Evolutionary conservation across 495 filamentous ascomycete genomes (phyloP).

Genomic region (Penicillium longicatenatum): DNA sequence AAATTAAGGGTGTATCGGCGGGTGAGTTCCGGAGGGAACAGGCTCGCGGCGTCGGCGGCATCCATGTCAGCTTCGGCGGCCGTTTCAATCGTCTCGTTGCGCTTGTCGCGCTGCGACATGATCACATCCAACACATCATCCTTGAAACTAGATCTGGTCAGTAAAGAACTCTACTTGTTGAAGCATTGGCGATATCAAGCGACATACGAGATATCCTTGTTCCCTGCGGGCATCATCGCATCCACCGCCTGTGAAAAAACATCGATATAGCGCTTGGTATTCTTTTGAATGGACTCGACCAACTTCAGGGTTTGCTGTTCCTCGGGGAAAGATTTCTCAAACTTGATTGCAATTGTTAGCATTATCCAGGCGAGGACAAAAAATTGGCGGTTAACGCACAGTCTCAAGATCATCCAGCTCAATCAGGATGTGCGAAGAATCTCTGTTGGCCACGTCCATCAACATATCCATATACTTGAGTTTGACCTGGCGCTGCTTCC

Average conservation of each 20-base stretch:
- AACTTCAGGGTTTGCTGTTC: constrained; percentile 63
- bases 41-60: constrained; percentile 48
- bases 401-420: constrained; percentile 84
- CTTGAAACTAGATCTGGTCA: constrained; percentile 68
- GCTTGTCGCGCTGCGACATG: constrained; percentile 84
- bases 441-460: constrained; percentile 82
- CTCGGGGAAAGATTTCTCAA: constrained; percentile 67
- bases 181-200: not conserved
- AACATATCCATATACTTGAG: constrained; percentile 90
- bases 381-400: constrained; percentile 46
- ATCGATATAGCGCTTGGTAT: constrained; percentile 95
- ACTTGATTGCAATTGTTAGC: constrained; percentile 48
- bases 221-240: constrained; percentile 78
- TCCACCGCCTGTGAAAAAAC: constrained; percentile 87
- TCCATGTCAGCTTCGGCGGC: constrained; percentile 69
- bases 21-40: constrained; percentile 90
- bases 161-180: not conserved
- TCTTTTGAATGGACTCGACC: constrained; percentile 80
- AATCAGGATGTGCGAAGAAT: constrained; percentile 71
- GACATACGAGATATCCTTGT: constrained; percentile 72
- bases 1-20: constrained; percentile 94
- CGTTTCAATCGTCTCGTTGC: constrained; percentile 74
- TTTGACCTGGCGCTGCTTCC: constrained; percentile 56
- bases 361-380: not conserved
- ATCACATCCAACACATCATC: constrained; percentile 97